These are phyloP conservation scores for Mucor circinelloides DNA, from an alignment of 371 early-diverging fungal genomes.

Conservation along the genomic window DNA sequence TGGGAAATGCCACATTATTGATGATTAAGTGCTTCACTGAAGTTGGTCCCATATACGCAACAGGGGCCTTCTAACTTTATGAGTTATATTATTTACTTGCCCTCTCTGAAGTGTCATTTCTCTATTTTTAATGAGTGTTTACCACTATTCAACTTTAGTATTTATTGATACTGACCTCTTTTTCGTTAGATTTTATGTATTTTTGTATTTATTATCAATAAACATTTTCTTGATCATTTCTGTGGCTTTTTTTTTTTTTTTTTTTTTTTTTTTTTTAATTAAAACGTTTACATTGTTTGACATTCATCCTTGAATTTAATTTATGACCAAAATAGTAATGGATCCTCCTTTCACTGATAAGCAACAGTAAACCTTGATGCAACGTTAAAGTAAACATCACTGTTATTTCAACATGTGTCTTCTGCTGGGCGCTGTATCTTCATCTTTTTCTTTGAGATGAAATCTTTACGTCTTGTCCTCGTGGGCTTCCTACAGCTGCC, in stretches of 20 bases:
- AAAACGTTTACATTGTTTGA: background rate
- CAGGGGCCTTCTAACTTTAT: slow-evolving; percentile 14
- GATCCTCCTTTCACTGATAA: background rate
- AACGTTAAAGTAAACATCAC: background rate
- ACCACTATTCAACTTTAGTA: background rate
- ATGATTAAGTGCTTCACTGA: slow-evolving; percentile 22
- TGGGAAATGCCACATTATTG: background rate
- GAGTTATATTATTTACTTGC: slow-evolving; percentile 17
- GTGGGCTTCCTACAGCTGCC: too few species aligned
- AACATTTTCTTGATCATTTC: background rate
- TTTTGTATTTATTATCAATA: too few species aligned
- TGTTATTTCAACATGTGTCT: too few species aligned
- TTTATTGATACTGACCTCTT: background rate
- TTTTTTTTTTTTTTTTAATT: background rate
- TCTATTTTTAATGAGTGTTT: background rate
- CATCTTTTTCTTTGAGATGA: too few species aligned
- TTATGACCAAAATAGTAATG: background rate
- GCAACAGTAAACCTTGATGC: background rate
- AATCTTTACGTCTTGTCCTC: too few species aligned
- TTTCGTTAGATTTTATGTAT: background rate
- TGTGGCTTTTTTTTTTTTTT: background rate
- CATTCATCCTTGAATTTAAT: background rate
- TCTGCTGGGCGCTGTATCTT: too few species aligned
- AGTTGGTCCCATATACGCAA: slow-evolving; percentile 18
- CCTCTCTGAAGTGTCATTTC: slow-evolving; percentile 15